Evolutionary conservation across 192 early-diverging fungal species (phyloP), one percentile per base, ranked within the genome.

Genomic region (Spinellus fusiger): DNA sequence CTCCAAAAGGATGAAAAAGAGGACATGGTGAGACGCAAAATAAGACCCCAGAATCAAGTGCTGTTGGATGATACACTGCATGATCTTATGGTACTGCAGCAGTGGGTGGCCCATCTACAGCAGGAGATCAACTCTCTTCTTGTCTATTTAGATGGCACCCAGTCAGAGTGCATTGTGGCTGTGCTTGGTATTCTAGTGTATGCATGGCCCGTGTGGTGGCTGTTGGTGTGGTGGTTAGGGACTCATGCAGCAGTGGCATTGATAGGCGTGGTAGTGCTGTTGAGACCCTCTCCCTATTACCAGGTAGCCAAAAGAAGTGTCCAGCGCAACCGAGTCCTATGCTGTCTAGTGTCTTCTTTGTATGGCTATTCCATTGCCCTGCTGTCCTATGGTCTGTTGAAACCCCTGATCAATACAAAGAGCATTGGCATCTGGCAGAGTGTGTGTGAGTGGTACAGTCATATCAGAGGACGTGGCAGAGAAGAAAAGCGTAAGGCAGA

Each of bases 21-120:
- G 23, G 65, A 67, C 27, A 5, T 67, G 20, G 29, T 67, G 10
- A 29, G 29, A 16, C 59, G 65, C 25, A 67, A 67, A n/a, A 60
- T 60, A n/a, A 54, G 55, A n/a, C 65, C 58, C 10, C 53, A 65
- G 1, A 53, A 46, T 10, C 48, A 65, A 23, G 48, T 60, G 34
- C 65, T 63, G 28, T 59, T 71, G 62, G 69, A 71, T 53, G 63
- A 61, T 44, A 65, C 69, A 0, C 25, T 71, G 4, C 33, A 71
- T 8, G 32, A 71, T 61, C 35, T 71, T 1, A 53, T 27, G 22
- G 47, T 20, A 46, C 37, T 61, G 35, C 64, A 71, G 18, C 16
- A 28, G 40, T 59, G 52, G 55, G 46, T 65, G 15, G 52, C 27
- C 2, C 32, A 32, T 29, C 27, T 56, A 12, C 12, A 28, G 35